phyloP scores from a whole-genome alignment of 2,329 filamentous ascomycete species.

The Phialophora chinensis region DNA sequence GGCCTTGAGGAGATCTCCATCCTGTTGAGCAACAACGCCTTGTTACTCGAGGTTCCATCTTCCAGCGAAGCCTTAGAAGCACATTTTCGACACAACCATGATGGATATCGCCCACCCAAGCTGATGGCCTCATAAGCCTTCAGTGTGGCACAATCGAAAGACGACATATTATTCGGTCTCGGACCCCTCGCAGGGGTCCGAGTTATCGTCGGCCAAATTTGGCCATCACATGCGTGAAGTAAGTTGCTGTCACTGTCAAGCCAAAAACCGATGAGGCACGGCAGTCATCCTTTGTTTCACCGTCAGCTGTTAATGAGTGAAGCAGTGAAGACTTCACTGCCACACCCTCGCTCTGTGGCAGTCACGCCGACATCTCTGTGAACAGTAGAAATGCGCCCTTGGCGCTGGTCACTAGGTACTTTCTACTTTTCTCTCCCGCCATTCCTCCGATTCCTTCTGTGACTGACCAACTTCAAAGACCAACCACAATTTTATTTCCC shows the following conservation, averaged over 20 bases:
- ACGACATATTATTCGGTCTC: neutral
- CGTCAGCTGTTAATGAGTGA: conserved; percentile 13
- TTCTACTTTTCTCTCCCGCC: neutral
- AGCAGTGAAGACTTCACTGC: conserved; percentile 8
- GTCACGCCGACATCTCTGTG: neutral
- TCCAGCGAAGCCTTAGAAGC: neutral
- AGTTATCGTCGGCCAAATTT: neutral
- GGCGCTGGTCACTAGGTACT: conserved; percentile 5
- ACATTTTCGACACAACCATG: neutral
- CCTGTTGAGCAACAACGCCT: neutral
- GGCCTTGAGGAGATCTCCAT: conserved; percentile 13
- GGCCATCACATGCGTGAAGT: neutral
- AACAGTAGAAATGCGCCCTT: conserved; percentile 17
- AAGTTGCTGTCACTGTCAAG: neutral
- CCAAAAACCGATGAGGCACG: neutral
- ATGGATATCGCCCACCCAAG: neutral
- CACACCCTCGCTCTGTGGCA: conserved; percentile 9
- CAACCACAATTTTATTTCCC: conserved; percentile 4
- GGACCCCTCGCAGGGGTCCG: neutral
- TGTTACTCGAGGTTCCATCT: neutral
- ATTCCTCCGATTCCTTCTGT: conserved; percentile 11
- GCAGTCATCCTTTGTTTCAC: conserved; percentile 3
- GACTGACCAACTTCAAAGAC: conserved; percentile 23
- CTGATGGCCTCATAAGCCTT: neutral
- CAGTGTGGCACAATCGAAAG: neutral